phyloP scores from a whole-genome alignment of 2,329 filamentous ascomycete genomes.

The Claviceps capensis region DNA sequence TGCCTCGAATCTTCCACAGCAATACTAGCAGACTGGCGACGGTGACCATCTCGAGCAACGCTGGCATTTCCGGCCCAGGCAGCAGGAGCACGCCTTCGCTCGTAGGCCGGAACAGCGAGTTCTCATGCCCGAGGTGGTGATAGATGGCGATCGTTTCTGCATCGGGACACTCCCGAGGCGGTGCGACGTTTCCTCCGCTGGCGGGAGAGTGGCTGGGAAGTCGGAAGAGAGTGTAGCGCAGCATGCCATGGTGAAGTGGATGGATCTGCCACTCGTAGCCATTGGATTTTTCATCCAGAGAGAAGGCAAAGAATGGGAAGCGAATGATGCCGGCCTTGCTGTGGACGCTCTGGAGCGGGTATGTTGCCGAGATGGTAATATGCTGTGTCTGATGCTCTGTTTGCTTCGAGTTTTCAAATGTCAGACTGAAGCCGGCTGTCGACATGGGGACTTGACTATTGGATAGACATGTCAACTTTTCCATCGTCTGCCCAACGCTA shows the following conservation, averaged over 20 bases:
- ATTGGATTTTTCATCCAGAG: neutral
- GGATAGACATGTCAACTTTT: neutral
- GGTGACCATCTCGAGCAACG: neutral
- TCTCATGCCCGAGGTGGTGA: slow-evolving; percentile 3
- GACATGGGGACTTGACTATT: neutral
- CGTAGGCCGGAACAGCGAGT: neutral
- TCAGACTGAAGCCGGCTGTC: slow-evolving; percentile 3
- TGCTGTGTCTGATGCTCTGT: neutral
- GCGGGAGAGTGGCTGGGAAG: neutral
- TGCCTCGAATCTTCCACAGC: slow-evolving; percentile 3
- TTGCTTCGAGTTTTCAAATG: neutral
- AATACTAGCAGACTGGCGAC: slow-evolving; percentile 4
- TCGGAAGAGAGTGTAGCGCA: slow-evolving; percentile 3
- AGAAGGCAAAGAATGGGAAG: slow-evolving; percentile 4
- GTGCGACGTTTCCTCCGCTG: neutral
- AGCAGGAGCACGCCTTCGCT: slow-evolving; percentile 4
- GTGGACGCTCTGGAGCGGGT: neutral
- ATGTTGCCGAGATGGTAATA: neutral
- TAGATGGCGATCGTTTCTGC: slow-evolving; percentile 1
- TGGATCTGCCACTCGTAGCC: slow-evolving; percentile 6
- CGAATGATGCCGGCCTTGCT: slow-evolving; percentile 1
- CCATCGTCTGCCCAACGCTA: neutral
- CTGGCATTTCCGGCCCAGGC: neutral
- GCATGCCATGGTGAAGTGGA: slow-evolving; percentile 2
- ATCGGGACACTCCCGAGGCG: neutral